Conservation (phyloP, 495 filamentous ascomycete species). For the Neurospora sp. region DNA sequence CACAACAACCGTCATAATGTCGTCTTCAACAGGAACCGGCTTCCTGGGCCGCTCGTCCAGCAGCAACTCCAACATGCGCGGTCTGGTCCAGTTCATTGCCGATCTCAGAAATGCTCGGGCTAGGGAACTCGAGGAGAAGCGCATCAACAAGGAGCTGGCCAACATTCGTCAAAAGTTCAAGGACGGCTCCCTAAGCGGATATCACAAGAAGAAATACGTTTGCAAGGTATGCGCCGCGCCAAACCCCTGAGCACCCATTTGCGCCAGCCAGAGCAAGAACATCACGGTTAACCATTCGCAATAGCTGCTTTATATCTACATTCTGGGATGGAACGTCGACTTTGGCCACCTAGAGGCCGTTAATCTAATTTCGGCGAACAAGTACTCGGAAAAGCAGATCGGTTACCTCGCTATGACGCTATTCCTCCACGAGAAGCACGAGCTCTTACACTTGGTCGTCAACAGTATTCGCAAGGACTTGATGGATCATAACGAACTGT, state of each 20-base stretch:
- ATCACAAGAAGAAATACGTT: constrained; percentile 99
- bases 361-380: constrained; percentile 89
- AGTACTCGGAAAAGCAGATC: constrained; percentile 99
- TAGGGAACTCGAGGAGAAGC: constrained; percentile 93
- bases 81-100: constrained; percentile 96
- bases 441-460: constrained; percentile 88
- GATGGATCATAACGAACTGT: constrained; percentile 87
- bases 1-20: constrained; percentile 28
- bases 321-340: constrained; percentile 97
- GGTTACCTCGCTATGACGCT: constrained; percentile 96
- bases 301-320: constrained; percentile 94
- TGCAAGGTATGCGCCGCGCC: constrained; percentile 60
- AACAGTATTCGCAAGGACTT: constrained; percentile 98
- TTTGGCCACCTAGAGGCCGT: constrained; percentile 98
- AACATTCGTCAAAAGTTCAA: constrained; percentile 91
- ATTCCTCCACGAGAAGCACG: constrained; percentile 95
- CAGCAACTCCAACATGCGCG: constrained; percentile 63
- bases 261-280: background rate
- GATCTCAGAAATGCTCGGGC: constrained; percentile 92
- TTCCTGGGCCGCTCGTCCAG: constrained; percentile 52
- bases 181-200: constrained; percentile 83
- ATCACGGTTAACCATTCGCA: constrained; percentile 16
- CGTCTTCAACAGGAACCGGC: constrained; percentile 43
- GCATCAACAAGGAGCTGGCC: constrained; percentile 98
- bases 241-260: background rate